These are phyloP conservation scores for Backusella psychrophila DNA, from an alignment of 192 early-diverging fungal species.

Conservation along the genomic window DNA sequence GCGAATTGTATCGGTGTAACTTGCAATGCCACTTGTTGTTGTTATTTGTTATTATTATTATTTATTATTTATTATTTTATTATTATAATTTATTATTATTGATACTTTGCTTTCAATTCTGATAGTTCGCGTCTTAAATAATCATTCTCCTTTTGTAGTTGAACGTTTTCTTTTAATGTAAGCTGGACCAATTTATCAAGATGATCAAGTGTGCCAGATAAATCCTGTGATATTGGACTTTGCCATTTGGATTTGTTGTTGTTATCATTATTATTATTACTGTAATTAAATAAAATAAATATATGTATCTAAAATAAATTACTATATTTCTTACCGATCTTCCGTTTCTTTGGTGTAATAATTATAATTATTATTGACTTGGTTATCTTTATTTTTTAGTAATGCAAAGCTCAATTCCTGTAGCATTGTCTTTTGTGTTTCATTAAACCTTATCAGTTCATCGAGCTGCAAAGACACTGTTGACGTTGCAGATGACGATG, in stretches of 20 bases:
- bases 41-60: too few species aligned
- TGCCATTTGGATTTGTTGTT: neutral
- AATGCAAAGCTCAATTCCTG: constrained; percentile 16
- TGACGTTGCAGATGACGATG: neutral
- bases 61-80: too few species aligned
- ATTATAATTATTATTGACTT: neutral
- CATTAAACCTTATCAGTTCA: constrained; percentile 28
- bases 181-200: constrained; percentile 20
- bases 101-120: constrained; percentile 3
- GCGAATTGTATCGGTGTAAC: neutral
- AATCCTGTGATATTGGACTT: neutral
- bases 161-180: constrained; percentile 13
- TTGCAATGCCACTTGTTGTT: neutral
- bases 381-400: neutral
- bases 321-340: neutral
- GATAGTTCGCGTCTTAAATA: constrained; percentile 17
- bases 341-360: neutral
- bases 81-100: neutral
- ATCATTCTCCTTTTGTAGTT: constrained; percentile 24
- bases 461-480: constrained; percentile 2
- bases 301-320: neutral
- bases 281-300: neutral
- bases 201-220: constrained; percentile 2
- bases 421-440: constrained; percentile 18
- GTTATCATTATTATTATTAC: neutral